Evolutionary conservation across 495 filamentous ascomycete species (phyloP).

Genomic region (Trichoderma erinaceum): DNA sequence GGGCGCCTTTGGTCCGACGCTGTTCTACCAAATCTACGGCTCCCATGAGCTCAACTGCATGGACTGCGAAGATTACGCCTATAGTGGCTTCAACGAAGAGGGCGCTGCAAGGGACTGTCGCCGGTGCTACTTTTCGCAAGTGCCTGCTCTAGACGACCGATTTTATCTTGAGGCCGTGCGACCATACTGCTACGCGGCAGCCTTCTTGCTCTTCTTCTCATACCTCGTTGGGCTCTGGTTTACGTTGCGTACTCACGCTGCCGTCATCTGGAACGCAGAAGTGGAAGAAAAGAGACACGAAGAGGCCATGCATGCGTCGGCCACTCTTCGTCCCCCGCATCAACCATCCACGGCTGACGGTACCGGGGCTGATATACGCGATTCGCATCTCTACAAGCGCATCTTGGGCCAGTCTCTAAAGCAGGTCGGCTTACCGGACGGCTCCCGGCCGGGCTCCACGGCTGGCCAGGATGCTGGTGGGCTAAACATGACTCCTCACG

Average conservation of each 20-base stretch:
- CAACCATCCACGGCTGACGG: constrained; percentile 36
- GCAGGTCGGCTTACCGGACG: constrained; percentile 61
- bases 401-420: constrained; percentile 84
- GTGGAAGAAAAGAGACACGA: constrained; percentile 73
- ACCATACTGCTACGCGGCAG: constrained; percentile 86
- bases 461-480: constrained; percentile 18
- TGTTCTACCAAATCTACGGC: constrained; percentile 99
- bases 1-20: constrained; percentile 90
- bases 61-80: constrained; percentile 54
- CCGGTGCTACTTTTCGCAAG: constrained; percentile 88
- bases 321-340: constrained; percentile 18
- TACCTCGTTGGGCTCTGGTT: constrained; percentile 96
- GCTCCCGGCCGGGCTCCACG: constrained; percentile 38
- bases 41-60: constrained; percentile 92
- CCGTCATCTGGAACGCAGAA: constrained; percentile 91
- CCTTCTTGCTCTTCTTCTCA: constrained; percentile 78
- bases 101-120: constrained; percentile 62
- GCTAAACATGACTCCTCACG: constrained; percentile 49
- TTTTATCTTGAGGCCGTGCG: constrained; percentile 88
- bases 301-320: constrained; percentile 24
- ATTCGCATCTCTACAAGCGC: constrained; percentile 85
- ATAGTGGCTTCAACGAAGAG: not conserved
- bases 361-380: constrained; percentile 56
- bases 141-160: constrained; percentile 72
- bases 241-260: constrained; percentile 91